phyloP scores from a whole-genome alignment of 805 yeast genomes.

The Wickerhamomyces chambardii region DNA sequence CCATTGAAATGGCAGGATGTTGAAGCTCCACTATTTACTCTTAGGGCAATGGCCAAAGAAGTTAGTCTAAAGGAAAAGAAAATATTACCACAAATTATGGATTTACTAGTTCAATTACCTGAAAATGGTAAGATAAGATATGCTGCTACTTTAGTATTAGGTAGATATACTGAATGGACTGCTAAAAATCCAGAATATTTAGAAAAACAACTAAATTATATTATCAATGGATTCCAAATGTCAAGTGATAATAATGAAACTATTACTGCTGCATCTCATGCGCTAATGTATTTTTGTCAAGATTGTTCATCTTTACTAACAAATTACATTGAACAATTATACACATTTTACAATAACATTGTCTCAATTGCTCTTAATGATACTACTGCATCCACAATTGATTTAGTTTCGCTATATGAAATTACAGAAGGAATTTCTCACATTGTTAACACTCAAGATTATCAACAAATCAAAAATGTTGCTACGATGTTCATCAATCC shows the following conservation, averaged over 20 bases:
- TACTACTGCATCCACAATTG: slow-evolving; percentile 34
- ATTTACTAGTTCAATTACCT: slow-evolving; percentile 57
- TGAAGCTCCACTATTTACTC: slow-evolving; percentile 84
- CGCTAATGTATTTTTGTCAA: slow-evolving; percentile 88
- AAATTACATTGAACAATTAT: slow-evolving; percentile 64
- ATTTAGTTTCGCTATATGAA: slow-evolving; percentile 63
- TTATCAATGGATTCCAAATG: slow-evolving; percentile 60
- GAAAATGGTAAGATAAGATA: slow-evolving; percentile 83
- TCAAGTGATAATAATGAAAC: slow-evolving; percentile 27
- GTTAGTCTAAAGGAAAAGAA: slow-evolving; percentile 57
- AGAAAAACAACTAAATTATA: slow-evolving; percentile 77
- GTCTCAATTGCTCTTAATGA: slow-evolving; percentile 20
- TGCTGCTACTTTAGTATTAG: slow-evolving; percentile 87
- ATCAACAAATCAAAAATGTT: slow-evolving; percentile 41
- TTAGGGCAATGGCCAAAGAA: slow-evolving; percentile 94
- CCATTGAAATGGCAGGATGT: slow-evolving; percentile 62
- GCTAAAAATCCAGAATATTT: slow-evolving; percentile 74
- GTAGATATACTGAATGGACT: slow-evolving; percentile 97
- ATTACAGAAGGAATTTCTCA: slow-evolving; percentile 87
- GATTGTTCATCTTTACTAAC: slow-evolving; percentile 71
- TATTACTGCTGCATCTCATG: slow-evolving; percentile 82
- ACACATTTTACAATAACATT: slow-evolving; percentile 58
- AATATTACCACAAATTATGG: slow-evolving; percentile 72
- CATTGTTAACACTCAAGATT: slow-evolving; percentile 55
- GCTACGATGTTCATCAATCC: slow-evolving; percentile 61